These are phyloP conservation scores for Leucocoprinus birnbaumii DNA, from an alignment of 768 basidiomycete genomes.

Conservation along the genomic window DNA sequence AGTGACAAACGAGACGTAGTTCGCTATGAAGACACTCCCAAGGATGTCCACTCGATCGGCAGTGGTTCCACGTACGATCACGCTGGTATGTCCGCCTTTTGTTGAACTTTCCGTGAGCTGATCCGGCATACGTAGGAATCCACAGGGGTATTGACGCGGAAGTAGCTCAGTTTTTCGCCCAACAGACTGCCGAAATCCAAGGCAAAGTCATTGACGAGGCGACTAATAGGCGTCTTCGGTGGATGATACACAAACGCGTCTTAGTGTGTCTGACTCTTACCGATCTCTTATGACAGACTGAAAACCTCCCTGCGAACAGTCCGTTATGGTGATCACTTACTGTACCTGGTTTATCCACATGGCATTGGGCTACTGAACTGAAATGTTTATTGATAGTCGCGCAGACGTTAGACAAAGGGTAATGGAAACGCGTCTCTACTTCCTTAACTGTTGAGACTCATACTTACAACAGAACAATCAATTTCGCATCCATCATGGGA, in stretches of 20 bases:
- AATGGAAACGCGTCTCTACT: neutral
- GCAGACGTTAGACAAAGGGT: conserved; percentile 48
- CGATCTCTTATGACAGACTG: neutral
- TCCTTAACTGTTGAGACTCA: neutral
- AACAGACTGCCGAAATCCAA: conserved; percentile 19
- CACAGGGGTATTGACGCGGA: conserved; percentile 37
- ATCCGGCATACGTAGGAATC: neutral
- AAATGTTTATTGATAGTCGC: conserved; percentile 26
- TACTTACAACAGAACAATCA: conserved; percentile 30
- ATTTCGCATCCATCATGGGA: conserved; percentile 47
- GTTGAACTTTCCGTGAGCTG: too few species aligned
- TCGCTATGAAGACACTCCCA: conserved; percentile 20
- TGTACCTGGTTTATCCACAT: conserved; percentile 21
- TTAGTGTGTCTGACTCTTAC: conserved; percentile 24
- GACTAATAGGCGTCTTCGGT: conserved; percentile 38
- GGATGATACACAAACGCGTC: conserved; percentile 46
- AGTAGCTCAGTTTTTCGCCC: conserved; percentile 41
- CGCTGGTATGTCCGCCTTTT: neutral
- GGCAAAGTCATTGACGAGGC: conserved; percentile 36
- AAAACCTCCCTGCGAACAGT: conserved; percentile 15
- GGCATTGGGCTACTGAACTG: neutral
- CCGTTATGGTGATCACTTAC: conserved; percentile 45
- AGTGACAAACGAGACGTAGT: neutral
- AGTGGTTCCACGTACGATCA: conserved; percentile 24
- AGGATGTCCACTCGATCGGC: conserved; percentile 30